These are phyloP conservation scores for Cyclotella sp. DNA, from an alignment of 108 stramenopile genomes.

Conservation along the genomic window DNA sequence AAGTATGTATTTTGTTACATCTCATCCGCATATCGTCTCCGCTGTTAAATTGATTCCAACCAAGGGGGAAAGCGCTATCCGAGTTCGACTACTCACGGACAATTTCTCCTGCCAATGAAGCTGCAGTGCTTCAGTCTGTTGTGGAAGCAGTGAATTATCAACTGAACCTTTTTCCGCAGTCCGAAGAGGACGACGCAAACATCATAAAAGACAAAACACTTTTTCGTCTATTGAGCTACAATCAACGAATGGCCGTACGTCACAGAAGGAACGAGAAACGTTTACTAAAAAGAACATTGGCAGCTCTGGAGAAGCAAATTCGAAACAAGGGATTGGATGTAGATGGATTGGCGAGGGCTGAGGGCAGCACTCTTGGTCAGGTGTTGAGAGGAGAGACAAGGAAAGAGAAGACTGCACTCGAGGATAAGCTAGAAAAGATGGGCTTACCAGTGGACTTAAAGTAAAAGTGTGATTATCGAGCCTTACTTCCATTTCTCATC, in stretches of 20 bases:
- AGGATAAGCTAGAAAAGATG: slow-evolving; percentile 88
- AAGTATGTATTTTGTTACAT: too few relatives aligned
- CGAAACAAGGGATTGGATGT: slow-evolving; percentile 76
- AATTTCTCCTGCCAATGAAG: slow-evolving; percentile 91
- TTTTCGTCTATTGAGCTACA: slow-evolving; percentile 81
- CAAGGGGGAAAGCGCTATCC: slow-evolving; percentile 65
- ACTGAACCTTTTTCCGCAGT: slow-evolving; percentile 85
- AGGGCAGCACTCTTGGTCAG: slow-evolving; percentile 82
- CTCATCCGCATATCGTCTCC: too few relatives aligned
- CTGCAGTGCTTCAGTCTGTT: slow-evolving; percentile 85
- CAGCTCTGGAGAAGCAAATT: slow-evolving; percentile 87
- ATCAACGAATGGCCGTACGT: slow-evolving; percentile 90
- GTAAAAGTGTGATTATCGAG: slow-evolving; percentile 36
- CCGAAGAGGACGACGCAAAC: slow-evolving; percentile 87
- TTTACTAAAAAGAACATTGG: slow-evolving; percentile 89
- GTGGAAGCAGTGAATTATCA: slow-evolving; percentile 86
- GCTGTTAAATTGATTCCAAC: neutral
- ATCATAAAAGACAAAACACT: slow-evolving; percentile 86
- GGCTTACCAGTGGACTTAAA: slow-evolving; percentile 85
- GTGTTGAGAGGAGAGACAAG: slow-evolving; percentile 79
- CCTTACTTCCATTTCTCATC: too few relatives aligned
- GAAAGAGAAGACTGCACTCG: slow-evolving; percentile 84
- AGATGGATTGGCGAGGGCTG: slow-evolving; percentile 72
- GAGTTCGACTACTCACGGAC: slow-evolving; percentile 88
- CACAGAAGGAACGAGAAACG: slow-evolving; percentile 91